Evolutionary conservation across 2,329 filamentous ascomycete genomes (phyloP).

Genomic region (Eutypella sp.): DNA sequence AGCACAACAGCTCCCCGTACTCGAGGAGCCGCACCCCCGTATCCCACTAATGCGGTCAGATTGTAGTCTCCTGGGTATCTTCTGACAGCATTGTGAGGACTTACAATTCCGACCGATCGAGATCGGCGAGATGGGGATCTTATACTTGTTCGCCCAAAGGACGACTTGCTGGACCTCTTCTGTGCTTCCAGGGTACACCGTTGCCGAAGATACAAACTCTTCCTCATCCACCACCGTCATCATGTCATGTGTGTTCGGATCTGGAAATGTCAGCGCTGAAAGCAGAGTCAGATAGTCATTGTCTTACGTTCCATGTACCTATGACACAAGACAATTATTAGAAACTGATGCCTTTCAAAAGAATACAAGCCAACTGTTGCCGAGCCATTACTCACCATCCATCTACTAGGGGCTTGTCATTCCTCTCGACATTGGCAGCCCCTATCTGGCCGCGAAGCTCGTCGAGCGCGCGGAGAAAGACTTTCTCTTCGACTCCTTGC

Average conservation of each 20-base stretch:
- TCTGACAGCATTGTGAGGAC: not conserved
- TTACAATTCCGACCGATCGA: constrained; percentile 28
- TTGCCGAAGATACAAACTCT: constrained; percentile 40
- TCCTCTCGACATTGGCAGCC: constrained; percentile 33
- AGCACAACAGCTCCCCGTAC: constrained; percentile 46
- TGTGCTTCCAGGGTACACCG: constrained; percentile 28
- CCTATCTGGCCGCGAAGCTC: constrained; percentile 32
- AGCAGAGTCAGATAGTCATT: not conserved
- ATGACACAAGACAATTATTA: not conserved
- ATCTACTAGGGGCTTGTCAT: constrained; percentile 35
- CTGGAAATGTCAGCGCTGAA: constrained; percentile 13
- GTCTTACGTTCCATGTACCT: constrained; percentile 28
- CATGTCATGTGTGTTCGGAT: constrained; percentile 36
- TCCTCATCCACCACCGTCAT: constrained; percentile 39
- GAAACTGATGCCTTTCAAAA: not conserved
- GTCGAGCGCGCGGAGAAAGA: constrained; percentile 29
- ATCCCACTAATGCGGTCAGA: constrained; percentile 33
- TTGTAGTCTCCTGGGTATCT: not conserved
- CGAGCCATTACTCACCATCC: constrained; percentile 29
- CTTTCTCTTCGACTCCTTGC: constrained; percentile 28
- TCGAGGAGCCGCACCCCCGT: constrained; percentile 49
- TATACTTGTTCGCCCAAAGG: constrained; percentile 25
- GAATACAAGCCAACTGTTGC: constrained; percentile 6
- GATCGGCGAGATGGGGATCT: constrained; percentile 23
- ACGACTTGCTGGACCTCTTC: constrained; percentile 29